phyloP scores from a whole-genome alignment of 148 eudicot species.

The Camellia japonica region DNA sequence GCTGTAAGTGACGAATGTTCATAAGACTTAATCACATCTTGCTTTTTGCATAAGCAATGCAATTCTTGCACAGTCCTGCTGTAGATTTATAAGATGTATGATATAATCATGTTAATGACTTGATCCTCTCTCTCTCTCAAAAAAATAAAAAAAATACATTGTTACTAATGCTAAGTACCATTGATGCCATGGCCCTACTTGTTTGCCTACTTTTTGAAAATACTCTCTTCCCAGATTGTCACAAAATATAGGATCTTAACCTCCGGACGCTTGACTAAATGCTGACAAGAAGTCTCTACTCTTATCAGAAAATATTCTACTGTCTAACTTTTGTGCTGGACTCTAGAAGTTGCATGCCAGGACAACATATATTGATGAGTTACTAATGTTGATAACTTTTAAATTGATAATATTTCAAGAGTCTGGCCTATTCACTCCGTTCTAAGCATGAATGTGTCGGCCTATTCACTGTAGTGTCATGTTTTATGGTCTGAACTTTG shows the following conservation, averaged over 20 bases:
- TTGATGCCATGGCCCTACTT: background rate
- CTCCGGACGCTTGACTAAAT: background rate
- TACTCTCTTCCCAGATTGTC: background rate
- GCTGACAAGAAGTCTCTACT: background rate
- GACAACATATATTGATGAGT: background rate
- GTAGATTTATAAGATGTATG: background rate
- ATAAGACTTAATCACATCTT: background rate
- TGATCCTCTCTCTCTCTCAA: background rate
- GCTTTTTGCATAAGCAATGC: background rate
- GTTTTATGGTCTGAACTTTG: too few relatives aligned
- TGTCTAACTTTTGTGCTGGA: background rate
- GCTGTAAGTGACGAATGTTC: conserved; percentile 21
- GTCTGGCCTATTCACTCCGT: too few relatives aligned
- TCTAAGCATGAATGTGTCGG: too few relatives aligned
- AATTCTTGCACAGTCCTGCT: background rate
- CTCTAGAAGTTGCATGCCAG: background rate
- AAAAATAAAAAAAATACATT: background rate
- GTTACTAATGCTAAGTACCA: background rate
- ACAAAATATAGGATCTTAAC: background rate
- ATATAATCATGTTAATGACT: background rate
- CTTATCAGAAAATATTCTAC: background rate
- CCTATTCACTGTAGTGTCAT: too few relatives aligned
- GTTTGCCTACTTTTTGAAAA: background rate
- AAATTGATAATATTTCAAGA: too few relatives aligned
- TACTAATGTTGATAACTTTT: background rate